phyloP scores from a whole-genome alignment of 805 yeast genomes.

The Spathaspora girioi region DNA sequence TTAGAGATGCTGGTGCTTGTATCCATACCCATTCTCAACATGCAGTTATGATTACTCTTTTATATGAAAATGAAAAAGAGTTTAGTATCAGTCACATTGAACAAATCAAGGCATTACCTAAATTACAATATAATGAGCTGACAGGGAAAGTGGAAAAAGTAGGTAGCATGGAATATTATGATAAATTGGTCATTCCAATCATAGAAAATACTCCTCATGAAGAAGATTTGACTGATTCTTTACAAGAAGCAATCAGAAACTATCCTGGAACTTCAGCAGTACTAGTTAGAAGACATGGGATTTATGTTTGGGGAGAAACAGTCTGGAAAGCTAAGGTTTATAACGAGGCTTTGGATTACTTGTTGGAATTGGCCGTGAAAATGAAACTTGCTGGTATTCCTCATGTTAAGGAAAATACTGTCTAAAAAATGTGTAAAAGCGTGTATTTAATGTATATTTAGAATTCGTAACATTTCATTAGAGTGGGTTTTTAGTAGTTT shows the following conservation, averaged over 20 bases:
- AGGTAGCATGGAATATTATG: constrained; percentile 69
- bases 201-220: constrained; percentile 89
- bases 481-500: constrained; percentile 39
- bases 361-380: constrained; percentile 79
- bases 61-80: constrained; percentile 58
- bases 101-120: constrained; percentile 90
- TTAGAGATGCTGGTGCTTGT: constrained; percentile 82
- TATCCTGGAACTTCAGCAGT: constrained; percentile 85
- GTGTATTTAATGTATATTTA: neutral
- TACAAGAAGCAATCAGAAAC: constrained; percentile 58
- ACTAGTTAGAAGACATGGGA: constrained; percentile 88
- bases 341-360: constrained; percentile 89
- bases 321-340: constrained; percentile 91
- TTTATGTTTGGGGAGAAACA: constrained; percentile 93
- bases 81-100: constrained; percentile 79
- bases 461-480: constrained; percentile 8
- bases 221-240: constrained; percentile 68
- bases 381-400: constrained; percentile 67
- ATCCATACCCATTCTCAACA: constrained; percentile 91
- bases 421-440: neutral
- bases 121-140: constrained; percentile 25
- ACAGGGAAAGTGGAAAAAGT: constrained; percentile 47
- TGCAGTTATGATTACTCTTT: constrained; percentile 76
- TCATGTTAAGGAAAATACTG: constrained; percentile 3
- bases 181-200: constrained; percentile 79